These are phyloP conservation scores for Talaromyces ruber DNA, from an alignment of 495 filamentous ascomycete species.

Conservation along the genomic window DNA sequence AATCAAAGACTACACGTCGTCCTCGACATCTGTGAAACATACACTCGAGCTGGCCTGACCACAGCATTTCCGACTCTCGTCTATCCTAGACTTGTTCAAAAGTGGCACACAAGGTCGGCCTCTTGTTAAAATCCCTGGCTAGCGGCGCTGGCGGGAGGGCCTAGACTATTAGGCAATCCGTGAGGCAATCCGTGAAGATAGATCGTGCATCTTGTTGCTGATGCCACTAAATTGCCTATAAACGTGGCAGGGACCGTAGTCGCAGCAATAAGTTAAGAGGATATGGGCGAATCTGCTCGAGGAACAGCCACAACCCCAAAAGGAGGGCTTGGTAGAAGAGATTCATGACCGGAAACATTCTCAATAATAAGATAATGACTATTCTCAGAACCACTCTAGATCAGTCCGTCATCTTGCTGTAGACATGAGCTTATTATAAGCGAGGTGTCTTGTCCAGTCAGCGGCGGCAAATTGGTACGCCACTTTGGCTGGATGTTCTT, in stretches of 20 bases:
- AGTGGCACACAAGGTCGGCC: constrained; percentile 1
- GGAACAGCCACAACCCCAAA: not conserved
- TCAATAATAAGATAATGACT: not conserved
- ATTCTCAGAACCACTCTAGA: not conserved
- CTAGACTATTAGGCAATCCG: not conserved
- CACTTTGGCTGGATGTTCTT: not conserved
- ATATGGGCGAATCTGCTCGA: not conserved
- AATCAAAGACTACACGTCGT: not conserved
- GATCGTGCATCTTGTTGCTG: not conserved
- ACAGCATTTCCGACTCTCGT: constrained; percentile 1
- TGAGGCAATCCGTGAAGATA: constrained; percentile 4
- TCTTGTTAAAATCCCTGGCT: not conserved
- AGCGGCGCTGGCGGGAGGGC: not conserved
- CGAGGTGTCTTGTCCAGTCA: not conserved
- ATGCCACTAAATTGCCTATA: not conserved
- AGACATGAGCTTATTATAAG: not conserved
- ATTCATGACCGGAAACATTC: not conserved
- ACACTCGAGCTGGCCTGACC: not conserved
- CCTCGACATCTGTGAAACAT: not conserved
- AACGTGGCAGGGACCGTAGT: constrained; percentile 1
- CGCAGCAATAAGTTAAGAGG: constrained; percentile 5
- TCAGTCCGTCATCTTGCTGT: not conserved
- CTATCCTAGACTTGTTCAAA: constrained; percentile 2
- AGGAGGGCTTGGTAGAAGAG: not conserved
- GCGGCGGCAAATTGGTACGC: not conserved